Conservation (phyloP, 2,329 filamentous ascomycete genomes). For the Cordyceps pruinosa region DNA sequence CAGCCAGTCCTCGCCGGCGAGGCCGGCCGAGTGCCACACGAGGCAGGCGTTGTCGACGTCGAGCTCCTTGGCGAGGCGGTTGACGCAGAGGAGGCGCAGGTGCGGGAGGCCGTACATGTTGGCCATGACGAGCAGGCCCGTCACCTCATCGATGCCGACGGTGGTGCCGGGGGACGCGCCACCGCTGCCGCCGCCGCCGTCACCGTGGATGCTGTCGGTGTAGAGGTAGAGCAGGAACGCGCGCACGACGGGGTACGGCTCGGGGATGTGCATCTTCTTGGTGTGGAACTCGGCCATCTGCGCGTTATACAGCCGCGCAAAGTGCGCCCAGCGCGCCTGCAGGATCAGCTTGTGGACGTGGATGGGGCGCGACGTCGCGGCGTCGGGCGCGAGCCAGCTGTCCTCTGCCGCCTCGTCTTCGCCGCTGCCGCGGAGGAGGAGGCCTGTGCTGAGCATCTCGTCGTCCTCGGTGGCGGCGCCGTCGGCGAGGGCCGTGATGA, state of each 20-base stretch:
- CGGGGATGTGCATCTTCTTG: slow-evolving; percentile 95
- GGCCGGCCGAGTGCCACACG: slow-evolving; percentile 89
- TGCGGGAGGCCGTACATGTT: slow-evolving; percentile 98
- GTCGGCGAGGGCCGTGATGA: slow-evolving; percentile 81
- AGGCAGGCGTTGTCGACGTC: slow-evolving; percentile 93
- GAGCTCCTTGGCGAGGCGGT: slow-evolving; percentile 80
- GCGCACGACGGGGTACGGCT: slow-evolving; percentile 88
- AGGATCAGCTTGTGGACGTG: slow-evolving; percentile 94
- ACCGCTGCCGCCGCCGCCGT: slow-evolving; percentile 41
- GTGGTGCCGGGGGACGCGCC: slow-evolving; percentile 45
- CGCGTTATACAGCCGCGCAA: slow-evolving; percentile 80
- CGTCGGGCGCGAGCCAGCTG: slow-evolving; percentile 54
- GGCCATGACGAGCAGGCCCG: slow-evolving; percentile 91
- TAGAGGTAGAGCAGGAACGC: slow-evolving; percentile 96
- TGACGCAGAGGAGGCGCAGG: slow-evolving; percentile 82
- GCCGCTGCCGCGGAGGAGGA: slow-evolving; percentile 40
- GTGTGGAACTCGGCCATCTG: slow-evolving; percentile 98
- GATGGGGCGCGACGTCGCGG: slow-evolving; percentile 71
- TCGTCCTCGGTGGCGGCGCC: slow-evolving; percentile 66
- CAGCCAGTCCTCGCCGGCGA: slow-evolving; percentile 90
- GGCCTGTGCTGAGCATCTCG: slow-evolving; percentile 48
- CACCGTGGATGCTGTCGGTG: slow-evolving; percentile 75
- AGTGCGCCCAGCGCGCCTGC: slow-evolving; percentile 94
- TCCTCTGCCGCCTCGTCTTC: slow-evolving; percentile 38
- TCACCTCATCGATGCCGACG: slow-evolving; percentile 74